Evolutionary conservation across 2,329 filamentous ascomycete genomes (phyloP).

Genomic region (Exophiala sideris): DNA sequence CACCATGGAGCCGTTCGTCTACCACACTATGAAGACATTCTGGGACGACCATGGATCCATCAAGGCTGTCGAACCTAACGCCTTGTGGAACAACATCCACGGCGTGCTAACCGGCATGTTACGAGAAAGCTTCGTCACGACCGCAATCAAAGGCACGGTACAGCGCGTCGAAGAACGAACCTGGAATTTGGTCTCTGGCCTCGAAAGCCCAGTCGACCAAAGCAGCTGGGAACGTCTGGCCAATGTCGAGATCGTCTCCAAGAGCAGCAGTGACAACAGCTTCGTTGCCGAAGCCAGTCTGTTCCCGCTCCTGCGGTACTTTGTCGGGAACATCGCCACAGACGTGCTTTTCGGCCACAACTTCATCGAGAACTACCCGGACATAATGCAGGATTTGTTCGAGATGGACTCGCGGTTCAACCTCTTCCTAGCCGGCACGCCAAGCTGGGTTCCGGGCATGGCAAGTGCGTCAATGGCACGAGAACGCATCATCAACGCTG

Average conservation of each 20-base stretch:
- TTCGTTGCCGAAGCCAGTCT: constrained; percentile 52
- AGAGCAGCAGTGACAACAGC: constrained; percentile 23
- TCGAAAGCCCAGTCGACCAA: constrained; percentile 59
- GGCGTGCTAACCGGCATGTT: constrained; percentile 43
- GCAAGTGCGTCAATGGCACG: constrained; percentile 49
- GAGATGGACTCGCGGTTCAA: constrained; percentile 54
- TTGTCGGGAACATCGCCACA: constrained; percentile 50
- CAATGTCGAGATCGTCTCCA: constrained; percentile 42
- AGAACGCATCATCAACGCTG: constrained; percentile 38
- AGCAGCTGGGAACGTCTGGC: constrained; percentile 59
- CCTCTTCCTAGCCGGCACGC: constrained; percentile 53
- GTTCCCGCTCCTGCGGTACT: constrained; percentile 53
- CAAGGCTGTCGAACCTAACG: constrained; percentile 34
- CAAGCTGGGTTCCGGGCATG: constrained; percentile 53
- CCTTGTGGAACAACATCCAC: constrained; percentile 37
- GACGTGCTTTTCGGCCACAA: constrained; percentile 53
- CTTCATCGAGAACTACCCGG: constrained; percentile 51
- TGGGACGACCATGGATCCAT: constrained; percentile 42
- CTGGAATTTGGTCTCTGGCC: constrained; percentile 58
- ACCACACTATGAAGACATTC: constrained; percentile 39
- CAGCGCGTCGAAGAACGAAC: constrained; percentile 44
- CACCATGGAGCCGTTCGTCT: constrained; percentile 32
- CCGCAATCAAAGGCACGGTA: constrained; percentile 33
- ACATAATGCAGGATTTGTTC: constrained; percentile 55
- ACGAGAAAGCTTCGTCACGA: constrained; percentile 45